A percentile compares a stretch with the other conserved stretches of the same genome.
phyloP scores from a whole-genome alignment of 148 eudicot species.

The Rhododendron griersonianum region DNA sequence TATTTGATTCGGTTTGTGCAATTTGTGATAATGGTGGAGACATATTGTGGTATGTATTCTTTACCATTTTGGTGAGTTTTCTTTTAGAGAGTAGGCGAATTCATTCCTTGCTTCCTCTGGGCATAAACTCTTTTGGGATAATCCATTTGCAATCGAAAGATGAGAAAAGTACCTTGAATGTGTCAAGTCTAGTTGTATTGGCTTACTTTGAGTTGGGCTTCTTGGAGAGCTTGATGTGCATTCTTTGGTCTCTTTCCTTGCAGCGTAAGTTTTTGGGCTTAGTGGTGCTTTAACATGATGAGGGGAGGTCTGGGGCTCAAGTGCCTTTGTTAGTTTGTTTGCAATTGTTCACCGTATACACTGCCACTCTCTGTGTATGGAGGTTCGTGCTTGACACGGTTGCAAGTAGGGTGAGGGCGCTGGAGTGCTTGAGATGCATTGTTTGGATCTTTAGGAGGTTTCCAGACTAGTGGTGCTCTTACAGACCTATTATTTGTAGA shows the following conservation, averaged over 20 bases:
- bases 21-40: constrained; percentile 13
- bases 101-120: not conserved
- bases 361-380: not conserved
- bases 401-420: not conserved
- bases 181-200: not conserved
- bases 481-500: not conserved
- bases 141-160: not conserved
- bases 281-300: not conserved
- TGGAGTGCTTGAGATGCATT: not conserved
- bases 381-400: not conserved
- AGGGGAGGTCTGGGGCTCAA: not conserved
- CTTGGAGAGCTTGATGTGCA: not conserved
- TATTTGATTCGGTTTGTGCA: constrained; percentile 11
- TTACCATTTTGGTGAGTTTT: not conserved
- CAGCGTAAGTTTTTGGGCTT: not conserved
- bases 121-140: not conserved
- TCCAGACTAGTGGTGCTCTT: not conserved
- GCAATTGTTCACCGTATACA: not conserved
- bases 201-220: not conserved
- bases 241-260: not conserved
- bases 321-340: not conserved
- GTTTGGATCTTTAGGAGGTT: not conserved
- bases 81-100: not conserved
- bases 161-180: not conserved
- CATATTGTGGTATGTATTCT: constrained; percentile 4